phyloP scores from a whole-genome alignment of 2,329 filamentous ascomycete species.

The Epichloe aotearoae region DNA sequence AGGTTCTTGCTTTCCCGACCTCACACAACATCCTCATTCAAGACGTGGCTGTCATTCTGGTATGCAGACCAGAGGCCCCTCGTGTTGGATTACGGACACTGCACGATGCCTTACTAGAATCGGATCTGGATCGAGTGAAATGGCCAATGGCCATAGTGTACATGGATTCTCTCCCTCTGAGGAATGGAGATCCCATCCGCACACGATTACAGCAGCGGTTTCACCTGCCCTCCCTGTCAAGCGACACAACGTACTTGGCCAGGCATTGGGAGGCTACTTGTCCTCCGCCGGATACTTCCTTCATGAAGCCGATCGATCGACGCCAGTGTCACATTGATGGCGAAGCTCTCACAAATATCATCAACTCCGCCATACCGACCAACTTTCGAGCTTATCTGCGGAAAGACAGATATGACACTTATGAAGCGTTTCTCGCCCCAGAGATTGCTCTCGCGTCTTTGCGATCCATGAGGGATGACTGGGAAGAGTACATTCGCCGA shows the following conservation, averaged over 20 bases:
- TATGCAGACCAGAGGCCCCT: conserved; percentile 26
- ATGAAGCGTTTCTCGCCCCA: conserved; percentile 4
- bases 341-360: not conserved
- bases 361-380: not conserved
- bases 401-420: not conserved
- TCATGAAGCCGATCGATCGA: conserved; percentile 24
- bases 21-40: conserved; percentile 35
- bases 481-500: conserved; percentile 3
- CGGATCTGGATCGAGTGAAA: conserved; percentile 33
- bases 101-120: conserved; percentile 27
- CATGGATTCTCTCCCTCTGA: conserved; percentile 34
- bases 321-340: conserved; percentile 17
- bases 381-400: not conserved
- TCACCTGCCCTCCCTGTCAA: conserved; percentile 25
- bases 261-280: conserved; percentile 33
- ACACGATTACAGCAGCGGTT: conserved; percentile 34
- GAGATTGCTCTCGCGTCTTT: not conserved
- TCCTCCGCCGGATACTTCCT: conserved; percentile 29
- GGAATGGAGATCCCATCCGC: conserved; percentile 38
- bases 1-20: conserved; percentile 34
- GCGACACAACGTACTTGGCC: conserved; percentile 24
- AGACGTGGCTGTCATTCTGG: conserved; percentile 36
- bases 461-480: not conserved
- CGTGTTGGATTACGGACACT: conserved; percentile 33
- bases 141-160: conserved; percentile 34